phyloP scores from a whole-genome alignment of 2,329 filamentous ascomycete genomes.

The Clarireedia sp. region DNA sequence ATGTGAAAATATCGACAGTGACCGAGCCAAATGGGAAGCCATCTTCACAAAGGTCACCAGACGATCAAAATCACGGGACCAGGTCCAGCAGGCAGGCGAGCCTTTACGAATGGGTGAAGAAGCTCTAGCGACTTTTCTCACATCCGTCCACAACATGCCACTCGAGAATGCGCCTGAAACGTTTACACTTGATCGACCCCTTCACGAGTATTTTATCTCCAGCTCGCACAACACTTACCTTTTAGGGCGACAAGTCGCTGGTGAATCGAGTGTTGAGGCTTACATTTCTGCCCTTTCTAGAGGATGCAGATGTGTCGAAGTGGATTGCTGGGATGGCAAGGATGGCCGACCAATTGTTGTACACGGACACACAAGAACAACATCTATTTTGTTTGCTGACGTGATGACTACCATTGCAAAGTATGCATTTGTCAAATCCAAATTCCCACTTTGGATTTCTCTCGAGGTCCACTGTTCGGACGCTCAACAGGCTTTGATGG shows the following conservation, averaged over 20 bases:
- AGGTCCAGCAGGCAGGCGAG: conserved; percentile 35
- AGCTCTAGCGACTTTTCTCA: conserved; percentile 69
- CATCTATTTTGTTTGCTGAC: conserved; percentile 79
- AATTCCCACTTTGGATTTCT: conserved; percentile 86
- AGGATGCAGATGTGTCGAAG: conserved; percentile 90
- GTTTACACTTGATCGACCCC: conserved; percentile 65
- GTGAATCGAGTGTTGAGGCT: conserved; percentile 85
- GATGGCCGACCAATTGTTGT: conserved; percentile 78
- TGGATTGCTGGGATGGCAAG: conserved; percentile 94
- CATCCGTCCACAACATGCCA: conserved; percentile 65
- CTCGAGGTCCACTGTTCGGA: conserved; percentile 89
- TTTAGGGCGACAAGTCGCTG: conserved; percentile 79
- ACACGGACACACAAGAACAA: conserved; percentile 85
- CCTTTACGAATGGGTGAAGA: conserved; percentile 63
- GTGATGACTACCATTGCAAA: conserved; percentile 90
- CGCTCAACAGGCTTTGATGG: conserved; percentile 80
- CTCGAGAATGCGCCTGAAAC: conserved; percentile 53
- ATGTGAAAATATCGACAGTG: conserved; percentile 63
- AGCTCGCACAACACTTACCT: conserved; percentile 99
- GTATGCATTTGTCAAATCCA: conserved; percentile 84
- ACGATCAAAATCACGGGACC: conserved; percentile 43
- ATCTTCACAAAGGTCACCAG: conserved; percentile 65
- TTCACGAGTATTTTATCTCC: conserved; percentile 97
- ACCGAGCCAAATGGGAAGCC: conserved; percentile 58
- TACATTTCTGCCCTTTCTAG: conserved; percentile 85